Evolutionary conservation across 1,284 basidiomycete species (phyloP).

Genomic region (Irpex sp.): DNA sequence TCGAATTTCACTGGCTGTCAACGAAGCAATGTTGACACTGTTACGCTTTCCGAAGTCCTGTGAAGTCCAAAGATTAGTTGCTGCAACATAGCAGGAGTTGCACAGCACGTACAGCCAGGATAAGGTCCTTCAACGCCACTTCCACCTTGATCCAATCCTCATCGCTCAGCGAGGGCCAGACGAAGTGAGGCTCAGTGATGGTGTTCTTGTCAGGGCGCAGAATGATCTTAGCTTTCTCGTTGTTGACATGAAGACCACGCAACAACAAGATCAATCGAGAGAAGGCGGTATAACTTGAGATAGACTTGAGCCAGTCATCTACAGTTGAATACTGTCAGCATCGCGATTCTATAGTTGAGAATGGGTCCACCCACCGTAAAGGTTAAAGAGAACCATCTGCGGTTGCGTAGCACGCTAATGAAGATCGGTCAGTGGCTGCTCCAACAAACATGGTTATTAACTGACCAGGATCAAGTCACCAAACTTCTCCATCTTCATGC

Average conservation of each 20-base stretch:
- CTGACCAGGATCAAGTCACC: slow-evolving; percentile 90
- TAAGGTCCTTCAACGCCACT: slow-evolving; percentile 93
- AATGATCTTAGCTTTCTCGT: slow-evolving; percentile 97
- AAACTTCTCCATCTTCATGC: slow-evolving; percentile 99
- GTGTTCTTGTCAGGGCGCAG: slow-evolving; percentile 91
- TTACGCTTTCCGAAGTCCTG: slow-evolving; percentile 98
- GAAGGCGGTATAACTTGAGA: slow-evolving; percentile 98
- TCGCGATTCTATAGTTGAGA: neutral
- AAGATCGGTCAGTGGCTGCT: slow-evolving; percentile 3
- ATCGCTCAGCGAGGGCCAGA: slow-evolving; percentile 93
- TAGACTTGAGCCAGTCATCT: slow-evolving; percentile 99
- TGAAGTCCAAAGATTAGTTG: slow-evolving; percentile 9
- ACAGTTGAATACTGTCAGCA: slow-evolving; percentile 5
- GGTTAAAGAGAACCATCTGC: slow-evolving; percentile 98
- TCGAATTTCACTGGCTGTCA: slow-evolving; percentile 94
- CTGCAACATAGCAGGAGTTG: neutral
- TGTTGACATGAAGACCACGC: slow-evolving; percentile 97
- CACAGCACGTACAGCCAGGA: slow-evolving; percentile 61
- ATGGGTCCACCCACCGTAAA: slow-evolving; percentile 63
- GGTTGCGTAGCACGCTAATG: slow-evolving; percentile 84
- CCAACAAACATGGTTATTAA: slow-evolving; percentile 1
- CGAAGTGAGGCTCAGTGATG: slow-evolving; percentile 96
- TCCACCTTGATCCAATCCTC: slow-evolving; percentile 99
- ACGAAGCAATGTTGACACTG: slow-evolving; percentile 95
- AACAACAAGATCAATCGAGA: slow-evolving; percentile 94